phyloP scores from a whole-genome alignment of 805 yeast species.

The Maudiozyma serrabonitensis region DNA sequence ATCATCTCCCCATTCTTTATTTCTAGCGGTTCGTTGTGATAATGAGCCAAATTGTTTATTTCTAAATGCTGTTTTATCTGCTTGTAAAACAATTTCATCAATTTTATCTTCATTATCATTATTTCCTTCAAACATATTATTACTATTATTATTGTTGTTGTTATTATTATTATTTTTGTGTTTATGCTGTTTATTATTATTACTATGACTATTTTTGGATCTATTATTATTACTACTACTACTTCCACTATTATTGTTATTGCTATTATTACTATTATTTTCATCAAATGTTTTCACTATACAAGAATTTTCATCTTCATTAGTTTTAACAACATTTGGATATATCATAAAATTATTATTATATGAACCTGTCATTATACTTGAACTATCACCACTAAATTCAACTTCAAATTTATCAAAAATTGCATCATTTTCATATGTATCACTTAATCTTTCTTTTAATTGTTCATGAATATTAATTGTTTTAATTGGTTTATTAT shows the following conservation, averaged over 20 bases:
- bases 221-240: background rate
- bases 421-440: constrained; percentile 96
- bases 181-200: background rate
- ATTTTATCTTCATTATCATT: constrained; percentile 9
- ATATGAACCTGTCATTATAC: constrained; percentile 94
- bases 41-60: constrained; percentile 31
- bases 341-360: constrained; percentile 95
- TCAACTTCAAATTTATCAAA: constrained; percentile 97
- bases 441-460: constrained; percentile 87
- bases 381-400: constrained; percentile 84
- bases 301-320: constrained; percentile 11
- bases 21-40: constrained; percentile 35
- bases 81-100: constrained; percentile 75
- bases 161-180: background rate
- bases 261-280: constrained; percentile 1
- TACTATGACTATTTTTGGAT: background rate
- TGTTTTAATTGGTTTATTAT: constrained; percentile 85
- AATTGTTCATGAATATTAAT: constrained; percentile 93
- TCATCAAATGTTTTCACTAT: constrained; percentile 7
- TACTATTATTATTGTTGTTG: background rate
- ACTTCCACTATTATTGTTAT: constrained; percentile 3
- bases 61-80: constrained; percentile 95
- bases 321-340: constrained; percentile 59
- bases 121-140: constrained; percentile 5
- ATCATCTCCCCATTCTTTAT: constrained; percentile 49